Evolutionary conservation across 148 eudicot species (phyloP).

Genomic region (Beta vulgaris): DNA sequence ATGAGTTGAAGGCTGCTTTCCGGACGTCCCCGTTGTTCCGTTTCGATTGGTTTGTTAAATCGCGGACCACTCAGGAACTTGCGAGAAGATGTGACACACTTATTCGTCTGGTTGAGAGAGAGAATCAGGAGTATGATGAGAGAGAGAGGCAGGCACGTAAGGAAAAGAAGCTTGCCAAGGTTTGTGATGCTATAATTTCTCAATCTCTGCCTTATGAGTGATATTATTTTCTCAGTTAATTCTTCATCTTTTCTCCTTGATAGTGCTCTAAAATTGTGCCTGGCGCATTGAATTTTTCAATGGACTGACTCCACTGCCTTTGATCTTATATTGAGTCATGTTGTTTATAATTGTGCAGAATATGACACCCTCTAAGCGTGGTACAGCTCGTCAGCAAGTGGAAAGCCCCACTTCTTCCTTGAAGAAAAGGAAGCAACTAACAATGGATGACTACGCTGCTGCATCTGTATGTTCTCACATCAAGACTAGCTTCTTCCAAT

Average conservation of each 20-base stretch:
- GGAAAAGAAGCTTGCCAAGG: conserved; percentile 98
- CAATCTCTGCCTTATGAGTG: no score
- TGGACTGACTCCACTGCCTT: not conserved
- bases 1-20: conserved; percentile 96
- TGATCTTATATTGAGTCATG: not conserved
- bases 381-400: conserved; percentile 55
- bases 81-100: conserved; percentile 98
- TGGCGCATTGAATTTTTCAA: not conserved
- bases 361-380: conserved; percentile 74
- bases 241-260: not conserved
- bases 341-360: conserved; percentile 27
- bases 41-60: conserved; percentile 97
- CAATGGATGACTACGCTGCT: conserved; percentile 58
- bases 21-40: conserved; percentile 88
- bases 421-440: conserved; percentile 70
- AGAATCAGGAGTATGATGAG: conserved; percentile 93
- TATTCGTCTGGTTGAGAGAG: conserved; percentile 83
- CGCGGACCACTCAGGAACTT: conserved; percentile 97
- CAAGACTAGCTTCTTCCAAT: not conserved
- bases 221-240: not conserved
- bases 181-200: conserved; percentile 16
- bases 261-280: not conserved
- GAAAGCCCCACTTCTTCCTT: conserved; percentile 59
- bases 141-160: conserved; percentile 97
- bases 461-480: conserved; percentile 40